Percentiles rank a stretch among this genome's conserved stretches.
phyloP scores from a whole-genome alignment of 225 moss, liverwort and hornwort genomes.

The Asterella californica region DNA sequence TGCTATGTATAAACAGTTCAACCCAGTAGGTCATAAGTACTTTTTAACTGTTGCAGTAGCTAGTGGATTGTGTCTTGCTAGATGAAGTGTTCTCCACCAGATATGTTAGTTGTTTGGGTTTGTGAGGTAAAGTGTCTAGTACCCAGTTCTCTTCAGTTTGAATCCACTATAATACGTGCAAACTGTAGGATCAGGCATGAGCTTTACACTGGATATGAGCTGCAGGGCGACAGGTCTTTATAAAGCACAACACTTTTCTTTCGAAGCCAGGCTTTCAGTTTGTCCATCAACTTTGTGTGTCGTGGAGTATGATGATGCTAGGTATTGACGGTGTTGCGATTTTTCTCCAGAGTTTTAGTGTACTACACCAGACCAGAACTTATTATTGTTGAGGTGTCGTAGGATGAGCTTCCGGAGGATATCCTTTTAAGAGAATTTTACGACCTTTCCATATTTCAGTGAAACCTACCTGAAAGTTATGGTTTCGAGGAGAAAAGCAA shows the following conservation, averaged over 20 bases:
- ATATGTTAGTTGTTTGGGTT: neutral
- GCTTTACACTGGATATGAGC: neutral
- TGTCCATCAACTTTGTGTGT: neutral
- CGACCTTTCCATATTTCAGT: neutral
- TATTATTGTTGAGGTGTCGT: neutral
- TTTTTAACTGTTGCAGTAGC: neutral
- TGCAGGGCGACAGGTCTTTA: neutral
- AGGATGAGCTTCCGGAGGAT: neutral
- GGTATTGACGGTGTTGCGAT: neutral
- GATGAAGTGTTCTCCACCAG: neutral
- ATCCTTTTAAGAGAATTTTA: neutral
- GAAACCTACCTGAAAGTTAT: neutral
- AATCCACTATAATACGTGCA: neutral
- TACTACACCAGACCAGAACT: neutral
- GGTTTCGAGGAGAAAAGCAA: neutral
- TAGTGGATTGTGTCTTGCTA: neutral
- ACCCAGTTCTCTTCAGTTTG: neutral
- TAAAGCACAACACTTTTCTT: neutral
- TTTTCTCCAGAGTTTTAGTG: neutral
- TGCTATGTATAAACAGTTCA: conserved; percentile 2
- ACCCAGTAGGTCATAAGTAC: neutral
- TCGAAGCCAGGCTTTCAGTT: conserved; percentile 1
- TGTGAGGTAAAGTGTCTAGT: neutral
- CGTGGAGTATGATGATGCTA: neutral
- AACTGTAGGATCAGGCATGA: neutral